These are phyloP conservation scores for Candida caryicola DNA, from an alignment of 805 yeast species.

Conservation along the genomic window DNA sequence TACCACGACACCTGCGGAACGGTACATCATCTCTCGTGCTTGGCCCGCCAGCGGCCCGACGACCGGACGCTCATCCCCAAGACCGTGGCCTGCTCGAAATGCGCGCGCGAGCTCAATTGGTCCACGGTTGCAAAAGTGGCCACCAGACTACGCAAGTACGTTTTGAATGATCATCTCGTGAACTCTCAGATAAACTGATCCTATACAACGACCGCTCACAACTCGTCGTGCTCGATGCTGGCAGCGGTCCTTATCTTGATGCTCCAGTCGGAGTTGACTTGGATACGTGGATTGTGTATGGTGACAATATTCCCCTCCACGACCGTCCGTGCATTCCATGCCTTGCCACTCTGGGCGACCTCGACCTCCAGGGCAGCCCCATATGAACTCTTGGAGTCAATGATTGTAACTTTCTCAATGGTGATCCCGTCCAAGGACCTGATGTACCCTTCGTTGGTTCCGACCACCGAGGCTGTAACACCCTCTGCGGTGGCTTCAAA, in stretches of 20 bases:
- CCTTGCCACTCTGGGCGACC: slow-evolving; percentile 37
- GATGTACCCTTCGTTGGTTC: slow-evolving; percentile 7
- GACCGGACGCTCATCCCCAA: slow-evolving; percentile 2
- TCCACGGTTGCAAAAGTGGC: slow-evolving; percentile 17
- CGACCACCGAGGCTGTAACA: slow-evolving; percentile 17
- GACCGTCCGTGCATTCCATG: slow-evolving; percentile 29
- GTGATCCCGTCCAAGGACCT: slow-evolving; percentile 31
- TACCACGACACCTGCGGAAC: slow-evolving; percentile 26
- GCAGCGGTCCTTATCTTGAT: slow-evolving; percentile 18
- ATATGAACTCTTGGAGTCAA: neutral
- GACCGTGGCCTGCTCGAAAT: slow-evolving; percentile 14
- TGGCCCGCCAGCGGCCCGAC: slow-evolving; percentile 16
- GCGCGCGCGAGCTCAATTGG: slow-evolving; percentile 19
- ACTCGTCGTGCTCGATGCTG: slow-evolving; percentile 25
- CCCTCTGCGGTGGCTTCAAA: slow-evolving; percentile 37
- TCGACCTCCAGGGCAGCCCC: slow-evolving; percentile 19
- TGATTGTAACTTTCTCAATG: slow-evolving; percentile 50
- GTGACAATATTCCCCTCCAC: slow-evolving; percentile 15
- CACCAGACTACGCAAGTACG: slow-evolving; percentile 19
- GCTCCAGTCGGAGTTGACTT: slow-evolving; percentile 47
- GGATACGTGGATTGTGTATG: slow-evolving; percentile 52
- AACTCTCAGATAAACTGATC: neutral
- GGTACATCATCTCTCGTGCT: slow-evolving; percentile 39
- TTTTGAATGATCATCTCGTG: slow-evolving; percentile 11
- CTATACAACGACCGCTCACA: slow-evolving; percentile 14